These are phyloP conservation scores for Elongisporangium anandrum DNA, from an alignment of 352 stramenopile species.

Conservation along the genomic window DNA sequence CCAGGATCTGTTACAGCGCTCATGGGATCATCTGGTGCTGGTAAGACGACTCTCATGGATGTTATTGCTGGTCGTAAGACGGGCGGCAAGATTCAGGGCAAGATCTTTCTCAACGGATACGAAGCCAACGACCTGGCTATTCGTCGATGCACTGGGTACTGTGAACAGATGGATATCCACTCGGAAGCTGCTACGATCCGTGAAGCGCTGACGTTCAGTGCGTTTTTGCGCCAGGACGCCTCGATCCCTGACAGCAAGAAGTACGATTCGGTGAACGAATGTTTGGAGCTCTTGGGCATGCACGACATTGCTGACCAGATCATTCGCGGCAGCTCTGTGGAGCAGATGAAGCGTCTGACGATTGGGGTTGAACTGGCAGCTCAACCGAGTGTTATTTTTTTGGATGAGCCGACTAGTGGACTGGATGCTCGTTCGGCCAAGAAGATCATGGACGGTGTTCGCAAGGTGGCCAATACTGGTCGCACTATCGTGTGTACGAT, in stretches of 20 bases:
- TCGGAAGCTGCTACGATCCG: slow-evolving; percentile 79
- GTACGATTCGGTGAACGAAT: slow-evolving; percentile 32
- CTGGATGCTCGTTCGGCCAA: no score
- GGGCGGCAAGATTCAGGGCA: slow-evolving; percentile 55
- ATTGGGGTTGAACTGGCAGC: slow-evolving; percentile 87
- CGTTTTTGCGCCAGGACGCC: slow-evolving; percentile 48
- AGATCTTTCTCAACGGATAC: slow-evolving; percentile 45
- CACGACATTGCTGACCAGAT: slow-evolving; percentile 24
- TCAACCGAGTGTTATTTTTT: slow-evolving; percentile 72
- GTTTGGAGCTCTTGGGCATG: slow-evolving; percentile 29
- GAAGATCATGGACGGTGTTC: no score
- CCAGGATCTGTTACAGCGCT: slow-evolving; percentile 78
- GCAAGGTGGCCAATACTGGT: no score
- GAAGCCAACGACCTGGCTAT: slow-evolving; percentile 37
- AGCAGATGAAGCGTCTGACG: slow-evolving; percentile 39
- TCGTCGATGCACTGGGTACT: no score
- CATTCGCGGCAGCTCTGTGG: slow-evolving; percentile 30
- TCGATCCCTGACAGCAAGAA: slow-evolving; percentile 12
- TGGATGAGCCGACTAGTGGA: slow-evolving; percentile 53
- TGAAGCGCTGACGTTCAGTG: slow-evolving; percentile 87
- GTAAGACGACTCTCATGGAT: slow-evolving; percentile 88
- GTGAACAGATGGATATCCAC: no score
- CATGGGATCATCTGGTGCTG: slow-evolving; percentile 77
- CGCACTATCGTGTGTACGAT: no score
- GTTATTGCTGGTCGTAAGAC: slow-evolving; percentile 83